Conservation (phyloP, 2,329 filamentous ascomycete genomes). For the Coleophoma eucalyptorum region DNA sequence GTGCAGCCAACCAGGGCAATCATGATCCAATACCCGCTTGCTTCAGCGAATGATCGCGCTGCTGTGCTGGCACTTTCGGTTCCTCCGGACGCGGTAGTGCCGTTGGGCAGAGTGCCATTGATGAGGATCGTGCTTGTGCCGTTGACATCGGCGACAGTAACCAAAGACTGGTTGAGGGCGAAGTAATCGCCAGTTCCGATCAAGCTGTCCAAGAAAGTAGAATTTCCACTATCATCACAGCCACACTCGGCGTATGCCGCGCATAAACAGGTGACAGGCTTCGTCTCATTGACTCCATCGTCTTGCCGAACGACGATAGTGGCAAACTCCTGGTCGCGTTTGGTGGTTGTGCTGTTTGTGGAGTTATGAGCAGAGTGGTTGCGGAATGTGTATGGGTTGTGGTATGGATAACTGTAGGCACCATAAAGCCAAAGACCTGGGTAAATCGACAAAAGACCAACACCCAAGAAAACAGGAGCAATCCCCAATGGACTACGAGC, state of each 20-base stretch:
- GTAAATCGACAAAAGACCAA: conserved; percentile 36
- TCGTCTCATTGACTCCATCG: conserved; percentile 47
- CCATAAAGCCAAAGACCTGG: conserved; percentile 60
- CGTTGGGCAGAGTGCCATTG: conserved; percentile 72
- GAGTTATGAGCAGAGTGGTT: conserved; percentile 33
- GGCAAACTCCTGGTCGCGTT: conserved; percentile 20
- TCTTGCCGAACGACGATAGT: conserved; percentile 11
- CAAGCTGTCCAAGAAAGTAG: conserved; percentile 55
- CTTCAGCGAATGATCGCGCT: conserved; percentile 5
- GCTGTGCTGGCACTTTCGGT: conserved; percentile 34
- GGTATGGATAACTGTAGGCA: conserved; percentile 57
- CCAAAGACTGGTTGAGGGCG: conserved; percentile 55
- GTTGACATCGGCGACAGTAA: conserved; percentile 59
- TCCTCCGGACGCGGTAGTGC: conserved; percentile 51
- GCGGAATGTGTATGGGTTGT: conserved; percentile 50
- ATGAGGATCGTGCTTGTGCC: conserved; percentile 62
- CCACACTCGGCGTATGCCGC: conserved; percentile 52
- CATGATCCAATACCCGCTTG: conserved; percentile 23
- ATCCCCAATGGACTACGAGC: conserved; percentile 43
- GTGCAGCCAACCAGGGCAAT: conserved; percentile 20
- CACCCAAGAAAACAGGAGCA: conserved; percentile 47
- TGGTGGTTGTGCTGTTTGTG: conserved; percentile 34
- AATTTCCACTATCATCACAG: conserved; percentile 64
- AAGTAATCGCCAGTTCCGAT: conserved; percentile 62
- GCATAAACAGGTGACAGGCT: conserved; percentile 60